Conservation (phyloP, 306 rosid genomes). For the Senna siamea region DNA sequence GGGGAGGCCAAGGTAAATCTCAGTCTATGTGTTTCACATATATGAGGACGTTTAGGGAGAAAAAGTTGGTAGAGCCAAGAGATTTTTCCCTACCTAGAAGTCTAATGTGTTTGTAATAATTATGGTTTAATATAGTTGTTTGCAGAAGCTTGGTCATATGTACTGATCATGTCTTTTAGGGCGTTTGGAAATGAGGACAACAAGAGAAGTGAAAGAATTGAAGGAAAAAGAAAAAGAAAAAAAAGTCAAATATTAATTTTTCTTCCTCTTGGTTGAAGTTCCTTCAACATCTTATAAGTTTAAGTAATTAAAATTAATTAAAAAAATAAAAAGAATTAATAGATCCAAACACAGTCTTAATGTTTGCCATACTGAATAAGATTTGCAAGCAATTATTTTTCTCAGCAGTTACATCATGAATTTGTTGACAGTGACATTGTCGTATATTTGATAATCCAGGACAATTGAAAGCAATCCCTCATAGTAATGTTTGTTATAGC, state of each 20-base stretch:
- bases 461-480: slow-evolving; percentile 16
- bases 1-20: slow-evolving; percentile 39
- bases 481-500: slow-evolving; percentile 6
- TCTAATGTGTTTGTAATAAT: not conserved
- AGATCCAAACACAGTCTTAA: too few relatives aligned
- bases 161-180: not conserved
- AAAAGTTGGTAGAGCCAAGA: not conserved
- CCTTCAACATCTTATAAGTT: too few relatives aligned
- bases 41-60: not conserved
- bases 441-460: not conserved
- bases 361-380: not conserved
- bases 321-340: too few relatives aligned
- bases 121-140: not conserved
- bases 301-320: too few relatives aligned
- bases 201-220: too few relatives aligned
- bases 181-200: too few relatives aligned
- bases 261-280: too few relatives aligned
- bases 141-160: not conserved
- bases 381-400: slow-evolving; percentile 1
- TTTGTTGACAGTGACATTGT: slow-evolving; percentile 20
- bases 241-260: too few relatives aligned
- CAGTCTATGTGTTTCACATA: slow-evolving; percentile 29
- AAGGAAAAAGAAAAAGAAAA: too few relatives aligned
- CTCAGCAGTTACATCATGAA: slow-evolving; percentile 16
- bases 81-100: not conserved